These are phyloP conservation scores for Kwoniella sp. DNA, from an alignment of 768 basidiomycete genomes.

Conservation along the genomic window DNA sequence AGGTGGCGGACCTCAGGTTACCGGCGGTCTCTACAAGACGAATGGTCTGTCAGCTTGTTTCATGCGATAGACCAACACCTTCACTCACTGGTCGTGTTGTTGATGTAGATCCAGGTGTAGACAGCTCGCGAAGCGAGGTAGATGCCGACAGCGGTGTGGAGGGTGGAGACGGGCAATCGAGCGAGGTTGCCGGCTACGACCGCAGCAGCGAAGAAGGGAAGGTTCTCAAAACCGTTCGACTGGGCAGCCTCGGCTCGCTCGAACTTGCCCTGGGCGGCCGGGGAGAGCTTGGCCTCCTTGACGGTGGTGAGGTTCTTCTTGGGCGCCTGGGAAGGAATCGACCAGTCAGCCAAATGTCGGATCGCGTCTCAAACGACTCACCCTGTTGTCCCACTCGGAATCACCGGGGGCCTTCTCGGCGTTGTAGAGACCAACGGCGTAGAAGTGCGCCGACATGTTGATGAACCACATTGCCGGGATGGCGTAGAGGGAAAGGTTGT, in stretches of 20 bases:
- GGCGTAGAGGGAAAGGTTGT: conserved; percentile 41
- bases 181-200: conserved; percentile 40
- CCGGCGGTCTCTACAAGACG: conserved; percentile 6
- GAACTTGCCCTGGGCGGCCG: conserved; percentile 18
- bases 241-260: conserved; percentile 39
- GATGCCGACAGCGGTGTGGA: conserved; percentile 30
- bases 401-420: conserved; percentile 25
- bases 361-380: conserved; percentile 7
- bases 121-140: conserved; percentile 29
- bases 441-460: conserved; percentile 36
- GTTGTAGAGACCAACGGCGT: conserved; percentile 32
- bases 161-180: conserved; percentile 21
- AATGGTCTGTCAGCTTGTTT: neutral
- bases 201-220: conserved; percentile 34
- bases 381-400: conserved; percentile 25
- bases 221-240: conserved; percentile 30
- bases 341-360: neutral
- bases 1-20: conserved; percentile 23
- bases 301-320: conserved; percentile 15
- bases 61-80: neutral
- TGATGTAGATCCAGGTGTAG: conserved; percentile 40
- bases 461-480: conserved; percentile 33
- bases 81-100: conserved; percentile 27
- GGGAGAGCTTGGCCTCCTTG: conserved; percentile 29
- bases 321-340: neutral